phyloP scores from a whole-genome alignment of 225 moss, liverwort and hornwort genomes.

The Bryum argenteum region DNA sequence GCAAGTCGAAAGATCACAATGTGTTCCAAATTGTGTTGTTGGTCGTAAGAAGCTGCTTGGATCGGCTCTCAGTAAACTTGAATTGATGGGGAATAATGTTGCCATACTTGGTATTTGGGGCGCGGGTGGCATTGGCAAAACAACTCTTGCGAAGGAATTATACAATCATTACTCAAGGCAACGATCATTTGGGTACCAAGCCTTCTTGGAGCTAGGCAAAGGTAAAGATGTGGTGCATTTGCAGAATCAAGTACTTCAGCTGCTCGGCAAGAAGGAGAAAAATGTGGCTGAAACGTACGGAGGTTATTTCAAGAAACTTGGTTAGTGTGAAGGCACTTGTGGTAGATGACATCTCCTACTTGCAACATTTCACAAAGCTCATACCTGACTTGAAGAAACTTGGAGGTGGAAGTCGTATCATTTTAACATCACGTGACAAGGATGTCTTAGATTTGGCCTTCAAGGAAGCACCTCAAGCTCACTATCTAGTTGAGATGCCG shows the following conservation, averaged over 20 bases:
- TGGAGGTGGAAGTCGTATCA: constrained; percentile 36
- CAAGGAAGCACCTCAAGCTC: background rate
- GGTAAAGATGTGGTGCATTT: constrained; percentile 4
- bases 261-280: constrained; percentile 19
- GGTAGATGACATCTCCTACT: constrained; percentile 32
- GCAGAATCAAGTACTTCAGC: constrained; percentile 22
- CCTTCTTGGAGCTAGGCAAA: constrained; percentile 31
- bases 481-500: constrained; percentile 18
- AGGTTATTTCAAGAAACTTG: background rate
- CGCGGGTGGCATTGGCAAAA: constrained; percentile 42
- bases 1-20: constrained; percentile 15
- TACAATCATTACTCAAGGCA: constrained; percentile 18
- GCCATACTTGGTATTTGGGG: constrained; percentile 38
- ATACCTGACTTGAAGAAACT: constrained; percentile 32
- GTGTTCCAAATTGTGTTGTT: constrained; percentile 16
- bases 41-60: constrained; percentile 3
- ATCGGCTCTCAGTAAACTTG: background rate
- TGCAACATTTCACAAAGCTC: constrained; percentile 28
- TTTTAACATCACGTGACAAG: constrained; percentile 28
- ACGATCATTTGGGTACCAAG: background rate
- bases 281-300: constrained; percentile 26
- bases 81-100: constrained; percentile 33
- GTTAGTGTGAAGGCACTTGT: constrained; percentile 28
- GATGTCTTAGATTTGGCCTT: constrained; percentile 3
- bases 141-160: constrained; percentile 30